A percentile compares a stretch with the other conserved stretches of the same genome.
phyloP scores from a whole-genome alignment of 345 rosid genomes.

The Aethionema arabicum region DNA sequence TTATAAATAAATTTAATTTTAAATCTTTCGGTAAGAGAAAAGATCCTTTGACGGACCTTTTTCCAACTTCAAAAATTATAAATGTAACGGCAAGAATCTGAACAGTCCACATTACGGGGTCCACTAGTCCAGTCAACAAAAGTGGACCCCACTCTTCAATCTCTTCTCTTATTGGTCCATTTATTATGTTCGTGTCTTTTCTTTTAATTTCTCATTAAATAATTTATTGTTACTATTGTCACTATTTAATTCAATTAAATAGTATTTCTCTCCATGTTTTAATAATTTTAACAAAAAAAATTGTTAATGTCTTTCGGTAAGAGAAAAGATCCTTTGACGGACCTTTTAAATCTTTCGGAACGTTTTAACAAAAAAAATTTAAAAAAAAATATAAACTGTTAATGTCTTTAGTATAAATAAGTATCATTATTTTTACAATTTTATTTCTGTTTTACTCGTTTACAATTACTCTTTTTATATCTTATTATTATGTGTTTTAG shows the following conservation, averaged over 20 bases:
- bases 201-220: not conserved
- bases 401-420: too few relatives aligned
- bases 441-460: too few relatives aligned
- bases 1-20: not conserved
- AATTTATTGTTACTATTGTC: too few relatives aligned
- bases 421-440: too few relatives aligned
- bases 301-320: too few relatives aligned
- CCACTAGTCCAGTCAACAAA: slow-evolving; percentile 1
- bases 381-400: too few relatives aligned
- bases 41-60: slow-evolving; percentile 17
- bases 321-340: too few relatives aligned
- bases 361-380: too few relatives aligned
- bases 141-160: slow-evolving; percentile 19
- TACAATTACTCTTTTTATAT: too few relatives aligned
- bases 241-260: not conserved
- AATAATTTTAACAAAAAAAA: too few relatives aligned
- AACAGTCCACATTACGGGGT: slow-evolving; percentile 13
- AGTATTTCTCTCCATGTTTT: not conserved
- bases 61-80: slow-evolving; percentile 1
- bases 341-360: too few relatives aligned
- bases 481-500: too few relatives aligned
- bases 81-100: slow-evolving; percentile 34
- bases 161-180: slow-evolving; percentile 21
- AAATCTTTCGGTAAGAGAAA: slow-evolving; percentile 25
- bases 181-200: not conserved